These are phyloP conservation scores for Amoebophrya sp. DNA, from an alignment of 169 alveolate genomes.

Conservation along the genomic window DNA sequence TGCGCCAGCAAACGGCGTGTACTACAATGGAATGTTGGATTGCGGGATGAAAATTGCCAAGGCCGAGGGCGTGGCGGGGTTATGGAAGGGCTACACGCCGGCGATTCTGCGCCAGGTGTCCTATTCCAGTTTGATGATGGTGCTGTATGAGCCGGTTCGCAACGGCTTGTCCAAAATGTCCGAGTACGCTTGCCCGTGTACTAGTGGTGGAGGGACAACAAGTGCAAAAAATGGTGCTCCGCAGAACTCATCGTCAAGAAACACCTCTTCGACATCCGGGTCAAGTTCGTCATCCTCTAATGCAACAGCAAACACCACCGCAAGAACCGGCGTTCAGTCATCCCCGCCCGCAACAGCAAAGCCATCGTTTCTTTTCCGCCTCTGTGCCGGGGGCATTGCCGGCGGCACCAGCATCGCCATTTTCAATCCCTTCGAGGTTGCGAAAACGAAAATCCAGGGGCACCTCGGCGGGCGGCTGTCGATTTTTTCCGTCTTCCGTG, in stretches of 20 bases:
- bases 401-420: background rate
- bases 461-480: background rate
- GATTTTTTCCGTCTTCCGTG: background rate
- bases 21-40: background rate
- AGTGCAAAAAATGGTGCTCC: too few species aligned
- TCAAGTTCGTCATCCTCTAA: too few species aligned
- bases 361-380: background rate
- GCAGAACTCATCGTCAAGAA: too few species aligned
- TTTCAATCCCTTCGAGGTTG: background rate
- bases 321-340: background rate
- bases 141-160: background rate
- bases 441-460: background rate
- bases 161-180: too few species aligned
- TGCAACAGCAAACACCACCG: too few species aligned
- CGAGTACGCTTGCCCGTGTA: too few species aligned
- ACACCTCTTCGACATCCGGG: too few species aligned
- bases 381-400: background rate
- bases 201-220: too few species aligned
- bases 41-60: background rate
- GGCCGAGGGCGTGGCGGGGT: background rate
- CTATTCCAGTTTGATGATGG: background rate
- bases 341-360: background rate
- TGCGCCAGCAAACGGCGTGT: too few species aligned
- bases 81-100: background rate
- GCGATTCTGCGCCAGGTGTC: background rate